These are phyloP conservation scores for Salvia miltiorrhiza DNA, from an alignment of 257 asterid species.

Conservation along the genomic window DNA sequence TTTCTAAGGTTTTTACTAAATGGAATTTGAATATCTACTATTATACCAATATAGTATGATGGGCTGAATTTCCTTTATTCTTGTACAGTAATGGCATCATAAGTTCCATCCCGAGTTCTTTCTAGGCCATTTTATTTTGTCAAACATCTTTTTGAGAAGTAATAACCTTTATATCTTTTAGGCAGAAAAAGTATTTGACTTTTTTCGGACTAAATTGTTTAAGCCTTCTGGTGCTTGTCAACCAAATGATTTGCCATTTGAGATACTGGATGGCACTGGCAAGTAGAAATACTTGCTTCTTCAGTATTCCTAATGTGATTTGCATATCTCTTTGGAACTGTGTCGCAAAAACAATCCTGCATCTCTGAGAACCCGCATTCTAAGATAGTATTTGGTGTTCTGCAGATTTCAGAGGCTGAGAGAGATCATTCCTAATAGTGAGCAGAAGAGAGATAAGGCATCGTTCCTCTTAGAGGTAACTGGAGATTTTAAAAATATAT, in stretches of 20 bases:
- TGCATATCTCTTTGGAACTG: not conserved
- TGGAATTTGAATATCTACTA: not conserved
- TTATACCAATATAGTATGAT: not conserved
- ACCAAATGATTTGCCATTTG: not conserved
- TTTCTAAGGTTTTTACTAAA: not conserved
- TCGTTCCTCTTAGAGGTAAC: constrained; percentile 87
- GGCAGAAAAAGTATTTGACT: not conserved
- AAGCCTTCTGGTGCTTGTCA: not conserved
- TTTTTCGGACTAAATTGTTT: not conserved
- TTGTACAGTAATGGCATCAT: not conserved
- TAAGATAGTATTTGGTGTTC: constrained; percentile 10
- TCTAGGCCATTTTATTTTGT: constrained; percentile 1
- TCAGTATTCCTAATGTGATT: not conserved
- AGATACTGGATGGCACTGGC: not conserved
- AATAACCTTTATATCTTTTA: not conserved
- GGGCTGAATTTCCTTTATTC: not conserved
- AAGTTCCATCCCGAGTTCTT: not conserved
- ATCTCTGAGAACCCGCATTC: not conserved
- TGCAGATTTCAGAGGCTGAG: constrained; percentile 87
- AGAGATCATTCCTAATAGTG: constrained; percentile 84
- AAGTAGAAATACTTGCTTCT: not conserved
- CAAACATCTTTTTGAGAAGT: not conserved
- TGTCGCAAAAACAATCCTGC: not conserved
- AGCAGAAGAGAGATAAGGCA: constrained; percentile 97
- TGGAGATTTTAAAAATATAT: not conserved